Evolutionary conservation across 2,329 filamentous ascomycete genomes (phyloP).

Genomic region (Juglanconis sp.): DNA sequence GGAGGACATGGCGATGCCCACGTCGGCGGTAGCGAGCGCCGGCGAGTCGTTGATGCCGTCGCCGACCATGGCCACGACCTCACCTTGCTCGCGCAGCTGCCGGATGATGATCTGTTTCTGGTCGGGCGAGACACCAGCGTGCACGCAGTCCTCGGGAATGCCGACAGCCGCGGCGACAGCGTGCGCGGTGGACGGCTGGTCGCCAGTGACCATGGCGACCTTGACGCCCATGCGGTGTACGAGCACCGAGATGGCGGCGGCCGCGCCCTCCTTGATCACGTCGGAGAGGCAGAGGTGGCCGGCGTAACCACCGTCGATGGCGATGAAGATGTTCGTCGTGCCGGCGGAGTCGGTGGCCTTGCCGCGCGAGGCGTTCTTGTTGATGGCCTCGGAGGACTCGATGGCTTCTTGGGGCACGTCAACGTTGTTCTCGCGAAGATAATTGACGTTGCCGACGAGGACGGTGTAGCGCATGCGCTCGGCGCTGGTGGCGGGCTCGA

Average conservation of each 20-base stretch:
- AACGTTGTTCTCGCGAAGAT: slow-evolving; percentile 69
- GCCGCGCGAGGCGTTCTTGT: slow-evolving; percentile 38
- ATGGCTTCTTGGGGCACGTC: slow-evolving; percentile 62
- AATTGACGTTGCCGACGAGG: slow-evolving; percentile 78
- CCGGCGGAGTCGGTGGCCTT: slow-evolving; percentile 53
- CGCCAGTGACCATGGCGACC: slow-evolving; percentile 89
- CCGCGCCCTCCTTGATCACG: slow-evolving; percentile 84
- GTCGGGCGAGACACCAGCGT: slow-evolving; percentile 83
- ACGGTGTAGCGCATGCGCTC: slow-evolving; percentile 72
- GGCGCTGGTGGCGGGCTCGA: slow-evolving; percentile 70
- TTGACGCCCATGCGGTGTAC: slow-evolving; percentile 81
- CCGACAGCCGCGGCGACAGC: slow-evolving; percentile 81
- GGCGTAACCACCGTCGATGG: slow-evolving; percentile 76
- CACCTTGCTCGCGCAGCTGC: slow-evolving; percentile 68
- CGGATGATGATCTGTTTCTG: slow-evolving; percentile 87
- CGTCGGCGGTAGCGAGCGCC: slow-evolving; percentile 84
- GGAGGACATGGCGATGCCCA: slow-evolving; percentile 88
- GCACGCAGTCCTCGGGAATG: slow-evolving; percentile 72
- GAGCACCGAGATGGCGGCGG: slow-evolving; percentile 69
- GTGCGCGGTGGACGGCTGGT: slow-evolving; percentile 79
- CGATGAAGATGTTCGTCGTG: slow-evolving; percentile 87
- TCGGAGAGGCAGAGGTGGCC: slow-evolving; percentile 84
- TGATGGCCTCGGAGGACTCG: slow-evolving; percentile 59
- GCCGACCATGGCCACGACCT: slow-evolving; percentile 91
- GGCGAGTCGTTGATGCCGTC: slow-evolving; percentile 99